Evolutionary conservation across 768 basidiomycete species (phyloP), one percentile per base, ranked within the genome.

Genomic region (Calocybe cyanea): DNA sequence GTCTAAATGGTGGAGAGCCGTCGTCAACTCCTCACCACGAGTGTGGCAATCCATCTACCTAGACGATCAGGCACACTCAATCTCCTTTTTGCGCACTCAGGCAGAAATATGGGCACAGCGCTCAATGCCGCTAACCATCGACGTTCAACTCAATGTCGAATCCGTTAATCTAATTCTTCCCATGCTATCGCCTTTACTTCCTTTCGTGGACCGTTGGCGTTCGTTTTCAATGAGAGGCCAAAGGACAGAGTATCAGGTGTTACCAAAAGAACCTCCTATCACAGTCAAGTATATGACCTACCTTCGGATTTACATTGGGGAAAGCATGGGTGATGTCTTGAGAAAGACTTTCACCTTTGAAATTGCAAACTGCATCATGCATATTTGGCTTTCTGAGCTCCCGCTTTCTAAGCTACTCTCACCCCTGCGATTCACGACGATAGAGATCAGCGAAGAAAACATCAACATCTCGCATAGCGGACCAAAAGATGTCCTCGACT

Each of bases 31-130:
- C 1, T 77, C 78, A 0, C 85, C 87, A 0, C 62, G 67, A 23
- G 56, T 82, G 37, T 89, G 85, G 87, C 79, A 78, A 54, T 63
- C 59, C 40, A 68, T 88, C 49, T 58, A 64, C 42, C 63, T 89
- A 45, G 62, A 75, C 57, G 75, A 78, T n/a, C 48, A 57, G 4
- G 50, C 54, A 5, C 65, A 65, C 25, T 51, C 62, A 7, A 56
- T 70, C 13, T 23, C 60, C 15, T 62, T 69, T 34, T 69, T 78
- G 17, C 75, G 69, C 38, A 50, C 61, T 0, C 76, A 83, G 45
- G 78, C 79, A 2, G 56, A 65, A 20, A 56, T 80, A 0, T 88
- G 80, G 81, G 63, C 76, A 23, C 56, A 63, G 44, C 72, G 70
- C 38, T 83, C 83, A 3, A 51, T 61, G 4, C 77, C 78, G 0